Conservation (phyloP, 23 red algal genomes). For the Gracilaria domingensis region DNA sequence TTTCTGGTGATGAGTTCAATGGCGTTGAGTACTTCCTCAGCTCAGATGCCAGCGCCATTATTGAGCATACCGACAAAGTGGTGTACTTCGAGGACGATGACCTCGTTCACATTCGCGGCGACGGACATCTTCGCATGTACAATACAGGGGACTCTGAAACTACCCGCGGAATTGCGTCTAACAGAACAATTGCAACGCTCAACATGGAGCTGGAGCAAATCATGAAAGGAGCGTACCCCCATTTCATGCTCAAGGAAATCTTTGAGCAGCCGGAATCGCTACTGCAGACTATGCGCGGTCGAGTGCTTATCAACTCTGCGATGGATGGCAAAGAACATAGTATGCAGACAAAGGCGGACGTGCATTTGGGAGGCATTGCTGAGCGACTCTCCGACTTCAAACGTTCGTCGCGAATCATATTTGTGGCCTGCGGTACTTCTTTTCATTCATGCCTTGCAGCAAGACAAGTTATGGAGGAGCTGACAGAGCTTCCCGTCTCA, state of each 20-base stretch:
- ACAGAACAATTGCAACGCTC: constrained; percentile 83
- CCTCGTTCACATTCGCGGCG: constrained; percentile 75
- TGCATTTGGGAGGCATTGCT: constrained; percentile 85
- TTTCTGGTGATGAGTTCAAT: constrained; percentile 8
- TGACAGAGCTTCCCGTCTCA: constrained; percentile 92
- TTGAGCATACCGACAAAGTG: constrained; percentile 97
- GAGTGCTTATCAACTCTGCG: constrained; percentile 43
- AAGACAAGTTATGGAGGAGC: constrained; percentile 93
- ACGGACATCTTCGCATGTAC: constrained; percentile 86
- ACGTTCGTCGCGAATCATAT: constrained; percentile 89
- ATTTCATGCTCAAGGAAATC: constrained; percentile 99
- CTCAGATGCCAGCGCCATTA: constrained; percentile 93
- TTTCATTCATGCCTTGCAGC: constrained; percentile 94
- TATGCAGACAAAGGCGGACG: constrained; percentile 37
- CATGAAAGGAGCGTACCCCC: constrained; percentile 91
- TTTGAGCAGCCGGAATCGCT: constrained; percentile 97
- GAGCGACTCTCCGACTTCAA: constrained; percentile 85
- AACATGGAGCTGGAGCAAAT: constrained; percentile 97
- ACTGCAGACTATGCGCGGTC: constrained; percentile 90
- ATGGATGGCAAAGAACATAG: background rate
- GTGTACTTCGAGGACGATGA: constrained; percentile 97
- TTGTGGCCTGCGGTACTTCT: constrained; percentile 96
- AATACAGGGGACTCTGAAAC: constrained; percentile 68
- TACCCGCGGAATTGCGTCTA: constrained; percentile 68
- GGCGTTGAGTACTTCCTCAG: constrained; percentile 83